phyloP scores from a whole-genome alignment of 192 early-diverging fungal genomes.

The Dissophora ornata region DNA sequence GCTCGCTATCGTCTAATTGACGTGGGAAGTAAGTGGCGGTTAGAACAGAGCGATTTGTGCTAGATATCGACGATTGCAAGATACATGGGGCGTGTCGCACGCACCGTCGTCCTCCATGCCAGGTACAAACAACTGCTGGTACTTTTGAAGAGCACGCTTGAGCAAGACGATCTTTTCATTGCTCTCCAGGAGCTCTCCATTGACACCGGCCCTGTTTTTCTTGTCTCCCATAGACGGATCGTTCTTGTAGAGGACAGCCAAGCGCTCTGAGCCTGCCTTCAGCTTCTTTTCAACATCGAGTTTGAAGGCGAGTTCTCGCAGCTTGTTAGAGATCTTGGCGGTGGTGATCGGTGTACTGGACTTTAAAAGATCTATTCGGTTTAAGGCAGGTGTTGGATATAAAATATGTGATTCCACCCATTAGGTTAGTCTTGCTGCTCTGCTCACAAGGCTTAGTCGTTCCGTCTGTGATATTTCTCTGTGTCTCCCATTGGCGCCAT shows the following conservation, averaged over 20 bases:
- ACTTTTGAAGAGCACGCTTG: constrained; percentile 81
- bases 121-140: constrained; percentile 86
- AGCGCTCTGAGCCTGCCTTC: constrained; percentile 82
- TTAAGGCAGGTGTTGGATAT: constrained; percentile 38
- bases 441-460: neutral
- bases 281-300: constrained; percentile 95
- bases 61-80: no score
- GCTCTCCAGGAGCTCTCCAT: constrained; percentile 69
- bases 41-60: neutral
- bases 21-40: neutral
- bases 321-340: constrained; percentile 83
- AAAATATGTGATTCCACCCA: neutral
- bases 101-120: constrained; percentile 78
- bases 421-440: neutral
- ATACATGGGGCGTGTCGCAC: no score
- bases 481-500: no score
- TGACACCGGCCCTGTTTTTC: constrained; percentile 65
- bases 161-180: constrained; percentile 82
- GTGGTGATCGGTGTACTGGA: constrained; percentile 72
- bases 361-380: constrained; percentile 76
- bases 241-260: constrained; percentile 65
- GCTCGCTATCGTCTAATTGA: constrained; percentile 57
- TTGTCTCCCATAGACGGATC: constrained; percentile 65
- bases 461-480: no score
- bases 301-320: constrained; percentile 89